Base-by-base conservation (phyloP, 2,329 filamentous ascomycete genomes). In the Exophiala sideris region DNA sequence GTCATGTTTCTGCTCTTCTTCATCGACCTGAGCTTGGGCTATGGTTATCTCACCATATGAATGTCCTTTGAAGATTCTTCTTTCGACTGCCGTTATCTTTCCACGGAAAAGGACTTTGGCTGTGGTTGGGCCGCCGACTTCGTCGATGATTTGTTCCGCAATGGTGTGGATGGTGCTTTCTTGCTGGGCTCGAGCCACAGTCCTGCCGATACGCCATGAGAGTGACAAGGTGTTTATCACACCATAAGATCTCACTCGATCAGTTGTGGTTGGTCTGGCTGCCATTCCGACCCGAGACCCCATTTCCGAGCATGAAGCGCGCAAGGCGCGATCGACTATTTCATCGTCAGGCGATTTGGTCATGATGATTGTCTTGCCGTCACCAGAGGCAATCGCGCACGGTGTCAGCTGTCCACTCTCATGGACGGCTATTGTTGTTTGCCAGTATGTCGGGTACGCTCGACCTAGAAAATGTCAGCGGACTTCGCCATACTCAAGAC, bases 41-140 rank as follows among this genome's bases (percentile, higher is more conserved):
- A 85, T 79, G 18, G 78, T 74, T 56, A 81, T 79, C 62, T 82
- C 80, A 7, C 82, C 82, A 61, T 84, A 84, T 5, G 79, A 75
- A 61, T 86, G 80, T 0, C 82, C 83, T 62, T 77, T 81, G 56
- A 75, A 76, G 24, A 84, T 65, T 0, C 74, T 75, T 38, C 82
- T 71, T 64, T 84, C 78, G 0, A 85, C 82, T 1, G 76, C 76
- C 16, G 83, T 73, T 57, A 86, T 84, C 69, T 86, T 86, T 14
- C 83, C 83, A 52, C 80, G 77, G 71, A 80, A 85, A 9, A 86
- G 61, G 7, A 85, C 75, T 56, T 73, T 79, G 1, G 79, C 82
- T 0, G 77, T 75, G 3, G 71, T 70, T 0, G 70, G 62, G 0
- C 81, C 48, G 11, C 48, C 48, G 24, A 51, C 48, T 36, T 45